Evolutionary conservation across 2,329 filamentous ascomycete genomes (phyloP), one percentile per base, ranked within the genome.

Genomic region (Pseudocercospora ulei): DNA sequence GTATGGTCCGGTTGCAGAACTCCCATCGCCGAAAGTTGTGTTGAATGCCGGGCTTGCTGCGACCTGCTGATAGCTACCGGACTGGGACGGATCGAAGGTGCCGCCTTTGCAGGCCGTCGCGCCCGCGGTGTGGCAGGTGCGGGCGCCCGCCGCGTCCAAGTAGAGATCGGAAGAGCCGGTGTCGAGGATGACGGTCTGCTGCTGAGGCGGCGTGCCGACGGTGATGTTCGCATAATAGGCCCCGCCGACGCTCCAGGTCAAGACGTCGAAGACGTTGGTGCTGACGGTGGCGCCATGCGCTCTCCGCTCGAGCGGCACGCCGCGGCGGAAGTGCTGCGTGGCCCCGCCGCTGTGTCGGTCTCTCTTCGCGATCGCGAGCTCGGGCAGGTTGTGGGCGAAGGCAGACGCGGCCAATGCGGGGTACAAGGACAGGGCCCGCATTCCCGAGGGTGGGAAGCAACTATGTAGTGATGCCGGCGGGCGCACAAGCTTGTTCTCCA

Each of bases 201-300:
- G 26, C 47, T 60, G 57, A 6, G 56, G 52, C 8, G 57, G 58
- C 2, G 55, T 58, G 11, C 58, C 58, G 9, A 58, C 52, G 7
- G 56, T 57, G 28, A 60, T 38, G 36, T 59, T 59, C 19, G 55
- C 53, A 44, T 59, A 59, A 41, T 59, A 59, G 30, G 56, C 56
- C 23, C 56, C 56, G 12, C 56, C 56, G 14, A 27, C 36, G 39
- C 47, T 53, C 52, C 53, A 59, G 9, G 52, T 51, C 34, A 54
- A 29, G 19, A 59, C 52, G 35, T 58, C 50, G 35, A 49, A 59
- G 24, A 57, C 48, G 25, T 49, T 55, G 6, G 55, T 56, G 26
- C 46, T 41, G 4, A 57, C 50, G 2, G 48, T 52, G n/a, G 25
- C 41, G 9, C 38, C 25, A 18, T 38, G 46, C 16, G 43, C 40